phyloP scores from a whole-genome alignment of 2,329 filamentous ascomycete species.

The Calonectria montana region DNA sequence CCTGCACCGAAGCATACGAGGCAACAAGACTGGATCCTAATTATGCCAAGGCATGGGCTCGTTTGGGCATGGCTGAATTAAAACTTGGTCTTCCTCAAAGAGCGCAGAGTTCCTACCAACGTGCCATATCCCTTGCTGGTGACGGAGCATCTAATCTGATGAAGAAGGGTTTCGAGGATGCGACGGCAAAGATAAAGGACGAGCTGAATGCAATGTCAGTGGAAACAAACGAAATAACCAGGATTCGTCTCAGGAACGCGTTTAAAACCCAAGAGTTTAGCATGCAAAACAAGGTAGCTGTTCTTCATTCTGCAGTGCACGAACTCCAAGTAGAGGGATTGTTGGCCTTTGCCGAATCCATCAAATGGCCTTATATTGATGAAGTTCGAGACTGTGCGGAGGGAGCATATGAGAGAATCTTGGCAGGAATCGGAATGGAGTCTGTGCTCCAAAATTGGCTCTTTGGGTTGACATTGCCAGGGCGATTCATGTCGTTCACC shows the following conservation, averaged over 20 bases:
- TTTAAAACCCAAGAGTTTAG: too few species aligned
- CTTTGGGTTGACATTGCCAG: slow-evolving; percentile 16
- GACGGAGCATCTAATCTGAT: not conserved
- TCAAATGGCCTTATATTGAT: slow-evolving; percentile 20
- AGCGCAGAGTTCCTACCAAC: not conserved
- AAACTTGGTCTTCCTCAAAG: not conserved
- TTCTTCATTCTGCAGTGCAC: slow-evolving; percentile 17
- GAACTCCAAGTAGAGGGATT: slow-evolving; percentile 18
- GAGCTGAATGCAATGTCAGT: not conserved
- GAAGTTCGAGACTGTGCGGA: not conserved
- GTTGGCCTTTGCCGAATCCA: slow-evolving; percentile 11
- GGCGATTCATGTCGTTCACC: slow-evolving; percentile 10
- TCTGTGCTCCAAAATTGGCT: slow-evolving; percentile 12
- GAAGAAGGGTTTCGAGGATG: not conserved
- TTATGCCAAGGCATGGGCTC: not conserved
- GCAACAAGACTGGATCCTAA: not conserved
- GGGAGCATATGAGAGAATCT: not conserved
- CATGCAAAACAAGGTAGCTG: not conserved
- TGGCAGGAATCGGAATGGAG: not conserved
- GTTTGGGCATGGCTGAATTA: not conserved
- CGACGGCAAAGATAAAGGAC: not conserved
- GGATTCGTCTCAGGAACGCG: too few species aligned
- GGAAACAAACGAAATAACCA: not conserved
- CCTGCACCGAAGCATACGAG: not conserved
- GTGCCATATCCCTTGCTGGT: not conserved